Conservation (phyloP, 2,329 filamentous ascomycete species). For the Camptophora hylomeconis region DNA sequence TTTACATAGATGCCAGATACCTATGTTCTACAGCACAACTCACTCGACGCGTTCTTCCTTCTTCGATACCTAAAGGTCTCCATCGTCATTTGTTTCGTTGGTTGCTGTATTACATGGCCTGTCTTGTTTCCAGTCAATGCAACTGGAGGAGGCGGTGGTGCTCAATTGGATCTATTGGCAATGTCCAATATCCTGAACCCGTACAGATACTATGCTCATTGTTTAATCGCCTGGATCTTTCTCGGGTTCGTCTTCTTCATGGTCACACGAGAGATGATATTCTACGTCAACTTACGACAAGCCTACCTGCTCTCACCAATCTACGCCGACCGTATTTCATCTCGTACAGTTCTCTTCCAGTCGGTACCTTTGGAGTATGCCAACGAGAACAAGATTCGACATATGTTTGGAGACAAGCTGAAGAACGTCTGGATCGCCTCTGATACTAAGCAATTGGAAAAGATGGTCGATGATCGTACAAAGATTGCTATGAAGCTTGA, state of each 20-base stretch:
- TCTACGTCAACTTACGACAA: conserved; percentile 84
- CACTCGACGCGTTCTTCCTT: conserved; percentile 82
- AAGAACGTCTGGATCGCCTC: conserved; percentile 74
- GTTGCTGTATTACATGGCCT: conserved; percentile 74
- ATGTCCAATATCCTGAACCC: conserved; percentile 57
- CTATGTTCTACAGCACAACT: conserved; percentile 78
- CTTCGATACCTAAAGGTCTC: conserved; percentile 75
- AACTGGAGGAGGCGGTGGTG: conserved; percentile 55
- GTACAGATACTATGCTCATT: conserved; percentile 63
- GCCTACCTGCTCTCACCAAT: conserved; percentile 78
- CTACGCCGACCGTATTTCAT: conserved; percentile 75
- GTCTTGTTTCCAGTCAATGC: conserved; percentile 79
- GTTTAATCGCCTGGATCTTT: conserved; percentile 69
- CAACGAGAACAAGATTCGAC: conserved; percentile 60
- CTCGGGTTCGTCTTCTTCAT: conserved; percentile 79
- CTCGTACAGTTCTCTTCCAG: conserved; percentile 78
- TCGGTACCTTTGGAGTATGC: conserved; percentile 70
- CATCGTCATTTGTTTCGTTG: conserved; percentile 67
- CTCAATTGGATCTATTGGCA: conserved; percentile 63
- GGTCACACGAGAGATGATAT: conserved; percentile 76
- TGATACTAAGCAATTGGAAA: conserved; percentile 63
- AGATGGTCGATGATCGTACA: conserved; percentile 71
- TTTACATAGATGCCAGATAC: conserved; percentile 49
- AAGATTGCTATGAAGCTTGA: conserved; percentile 71
- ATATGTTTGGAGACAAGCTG: conserved; percentile 70